phyloP scores from a whole-genome alignment of 768 basidiomycete genomes.

The Trametes gibbosa region DNA sequence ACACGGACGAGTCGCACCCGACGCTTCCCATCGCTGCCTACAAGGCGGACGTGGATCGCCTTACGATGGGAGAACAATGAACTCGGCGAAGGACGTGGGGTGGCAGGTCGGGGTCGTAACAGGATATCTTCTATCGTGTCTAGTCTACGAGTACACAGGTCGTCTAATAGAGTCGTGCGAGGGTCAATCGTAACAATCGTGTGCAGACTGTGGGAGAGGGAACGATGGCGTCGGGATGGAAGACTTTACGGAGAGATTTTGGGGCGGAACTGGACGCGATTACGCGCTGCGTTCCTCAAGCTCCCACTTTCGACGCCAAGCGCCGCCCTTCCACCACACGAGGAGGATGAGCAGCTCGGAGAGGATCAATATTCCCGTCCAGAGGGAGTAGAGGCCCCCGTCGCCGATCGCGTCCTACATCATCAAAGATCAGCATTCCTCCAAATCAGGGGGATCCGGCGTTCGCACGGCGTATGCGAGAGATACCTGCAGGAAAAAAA shows the following conservation, averaged over 20 bases:
- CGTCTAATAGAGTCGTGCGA: not conserved
- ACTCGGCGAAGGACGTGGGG: not conserved
- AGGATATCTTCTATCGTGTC: not conserved
- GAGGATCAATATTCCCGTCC: constrained; percentile 50
- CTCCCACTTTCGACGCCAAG: constrained; percentile 57
- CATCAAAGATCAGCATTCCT: not conserved
- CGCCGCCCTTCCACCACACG: constrained; percentile 54
- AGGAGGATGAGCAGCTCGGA: constrained; percentile 57
- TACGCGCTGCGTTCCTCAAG: constrained; percentile 34
- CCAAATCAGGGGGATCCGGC: not conserved
- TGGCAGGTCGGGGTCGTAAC: not conserved
- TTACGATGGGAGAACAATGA: not conserved
- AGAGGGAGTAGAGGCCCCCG: constrained; percentile 75
- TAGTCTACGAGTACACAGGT: not conserved
- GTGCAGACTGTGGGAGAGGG: not conserved
- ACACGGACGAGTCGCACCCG: constrained; percentile 1
- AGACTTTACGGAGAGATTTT: not conserved
- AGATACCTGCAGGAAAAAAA: not conserved
- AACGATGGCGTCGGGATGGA: too few relatives aligned
- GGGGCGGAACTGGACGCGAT: not conserved
- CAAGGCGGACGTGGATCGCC: not conserved
- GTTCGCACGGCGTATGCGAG: too few relatives aligned
- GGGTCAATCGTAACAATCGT: not conserved
- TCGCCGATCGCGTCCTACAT: constrained; percentile 66
- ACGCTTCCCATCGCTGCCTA: not conserved